phyloP scores from a whole-genome alignment of 2,329 filamentous ascomycete genomes.

The Chaetomium olivaceum region DNA sequence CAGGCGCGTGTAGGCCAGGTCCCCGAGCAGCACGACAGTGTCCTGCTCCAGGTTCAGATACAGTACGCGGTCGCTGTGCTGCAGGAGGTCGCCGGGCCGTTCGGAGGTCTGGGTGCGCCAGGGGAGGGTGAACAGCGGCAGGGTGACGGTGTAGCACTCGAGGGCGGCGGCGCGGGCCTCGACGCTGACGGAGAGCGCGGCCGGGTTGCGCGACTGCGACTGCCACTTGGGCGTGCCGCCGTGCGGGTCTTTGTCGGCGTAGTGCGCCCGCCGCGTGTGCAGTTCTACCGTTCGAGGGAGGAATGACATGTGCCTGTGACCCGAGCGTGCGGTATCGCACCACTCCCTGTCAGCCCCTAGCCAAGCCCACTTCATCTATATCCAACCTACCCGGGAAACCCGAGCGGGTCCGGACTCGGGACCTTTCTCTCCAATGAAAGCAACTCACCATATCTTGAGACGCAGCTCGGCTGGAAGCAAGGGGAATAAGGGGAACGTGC shows the following conservation, averaged over 20 bases:
- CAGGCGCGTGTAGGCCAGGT: constrained; percentile 33
- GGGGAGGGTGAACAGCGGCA: constrained; percentile 32
- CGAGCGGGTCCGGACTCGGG: not conserved
- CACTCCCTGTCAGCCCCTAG: constrained; percentile 3
- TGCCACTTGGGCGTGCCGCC: constrained; percentile 35
- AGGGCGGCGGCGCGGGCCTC: constrained; percentile 39
- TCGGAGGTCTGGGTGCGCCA: constrained; percentile 18
- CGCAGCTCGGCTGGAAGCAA: constrained; percentile 41
- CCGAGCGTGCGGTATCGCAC: not conserved
- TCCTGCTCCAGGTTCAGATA: constrained; percentile 38
- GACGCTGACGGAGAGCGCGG: constrained; percentile 36
- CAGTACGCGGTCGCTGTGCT: constrained; percentile 31
- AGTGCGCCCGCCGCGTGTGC: constrained; percentile 37
- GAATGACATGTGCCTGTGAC: constrained; percentile 36
- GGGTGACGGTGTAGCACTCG: constrained; percentile 36
- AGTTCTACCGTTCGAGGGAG: constrained; percentile 40
- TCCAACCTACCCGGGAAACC: not conserved
- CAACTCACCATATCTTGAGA: constrained; percentile 38
- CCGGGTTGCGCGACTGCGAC: constrained; percentile 39
- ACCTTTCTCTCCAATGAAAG: not conserved
- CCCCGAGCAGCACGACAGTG: constrained; percentile 39
- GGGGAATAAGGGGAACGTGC: constrained; percentile 36
- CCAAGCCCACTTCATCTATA: not conserved
- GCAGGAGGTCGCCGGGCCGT: constrained; percentile 27
- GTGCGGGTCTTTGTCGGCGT: constrained; percentile 32